Percentiles rank a stretch among this genome's conserved stretches.
Conservation (phyloP, 169 alveolate species). For the Eimeria praecox region DNA sequence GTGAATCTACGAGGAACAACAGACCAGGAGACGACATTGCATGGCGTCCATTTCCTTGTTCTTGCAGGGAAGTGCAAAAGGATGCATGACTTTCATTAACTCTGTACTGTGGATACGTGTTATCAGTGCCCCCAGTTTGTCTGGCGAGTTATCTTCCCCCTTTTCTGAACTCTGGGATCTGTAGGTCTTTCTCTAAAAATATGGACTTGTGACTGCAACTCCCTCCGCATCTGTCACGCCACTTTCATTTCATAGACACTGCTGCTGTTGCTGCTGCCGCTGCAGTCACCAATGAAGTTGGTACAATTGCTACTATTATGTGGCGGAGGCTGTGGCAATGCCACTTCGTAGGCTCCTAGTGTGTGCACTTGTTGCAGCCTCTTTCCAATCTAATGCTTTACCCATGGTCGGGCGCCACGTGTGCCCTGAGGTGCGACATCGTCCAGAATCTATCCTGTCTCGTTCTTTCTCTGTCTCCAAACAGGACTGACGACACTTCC, state of each 20-base stretch:
- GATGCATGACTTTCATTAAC: not conserved
- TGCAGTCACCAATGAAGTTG: not conserved
- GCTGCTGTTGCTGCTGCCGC: not conserved
- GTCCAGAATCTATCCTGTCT: conserved; percentile 77
- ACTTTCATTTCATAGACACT: not conserved
- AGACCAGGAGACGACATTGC: not conserved
- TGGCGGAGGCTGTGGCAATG: not conserved
- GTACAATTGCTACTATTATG: not conserved
- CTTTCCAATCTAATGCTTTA: not conserved
- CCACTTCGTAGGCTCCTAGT: not conserved
- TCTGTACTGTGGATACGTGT: too few species aligned
- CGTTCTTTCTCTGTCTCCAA: conserved; percentile 63
- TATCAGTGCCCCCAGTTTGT: not conserved
- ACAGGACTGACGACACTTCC: conserved; percentile 62
- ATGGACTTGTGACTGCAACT: not conserved
- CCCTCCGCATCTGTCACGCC: not conserved
- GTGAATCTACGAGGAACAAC: conserved; percentile 29
- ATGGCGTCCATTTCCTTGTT: not conserved
- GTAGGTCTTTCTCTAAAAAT: not conserved
- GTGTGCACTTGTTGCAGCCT: not conserved
- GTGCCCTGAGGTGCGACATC: conserved; percentile 76
- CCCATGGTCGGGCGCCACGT: conserved; percentile 82
- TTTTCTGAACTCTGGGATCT: not conserved
- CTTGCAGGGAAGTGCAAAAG: not conserved
- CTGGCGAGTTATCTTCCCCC: not conserved